Evolutionary conservation across 495 filamentous ascomycete genomes (phyloP), one percentile per base, ranked within the genome.

Genomic region (Aspergillus leporis): DNA sequence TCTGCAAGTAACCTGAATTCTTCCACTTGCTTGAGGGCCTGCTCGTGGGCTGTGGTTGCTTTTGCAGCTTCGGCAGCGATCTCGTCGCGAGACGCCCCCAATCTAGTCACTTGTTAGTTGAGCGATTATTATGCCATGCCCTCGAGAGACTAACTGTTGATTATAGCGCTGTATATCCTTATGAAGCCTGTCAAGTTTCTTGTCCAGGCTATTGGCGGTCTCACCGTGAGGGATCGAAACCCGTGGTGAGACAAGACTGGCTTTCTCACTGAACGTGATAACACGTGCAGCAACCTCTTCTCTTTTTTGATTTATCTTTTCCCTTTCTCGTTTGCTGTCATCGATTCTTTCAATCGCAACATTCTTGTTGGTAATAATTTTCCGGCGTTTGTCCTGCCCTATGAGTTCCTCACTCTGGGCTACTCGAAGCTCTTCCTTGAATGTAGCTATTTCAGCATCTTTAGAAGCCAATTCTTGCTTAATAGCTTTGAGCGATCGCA

Each of bases 151-250:
- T 56, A 68, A 86, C 83, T 79, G 67, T 51, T 68, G 69, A 60
- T 81, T 77, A 59, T 72, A 77, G 8, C 70, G 68, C n/a, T 76
- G 56, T 18, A 90, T 65, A 60, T 90, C 84, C 25, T 75, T 72
- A 5, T 76, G 62, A 23, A 96, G 69, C 25, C 79, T 82, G 0
- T 81, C 72, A 40, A 89, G 78, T 66, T 88, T 90, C 49, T 74
- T 80, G 41, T 89, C 84, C 4, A 97, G 72, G 45, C 81, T 85
- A 5, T 72, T 62, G 6, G 75, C 51, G 0, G 88, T 94, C 68
- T 91, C 85, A n/a, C 85, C 85, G 52, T 81, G 76, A 41, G 86
- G 83, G 50, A 97, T 80, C 12, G 81, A 68, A 58, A 93, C 83
- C 40, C 92, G 83, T 41, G 70, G 60, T 30, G 77, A 87, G 22